phyloP scores from a whole-genome alignment of 164 flowering plant genomes.

The Vitis riparia region DNA sequence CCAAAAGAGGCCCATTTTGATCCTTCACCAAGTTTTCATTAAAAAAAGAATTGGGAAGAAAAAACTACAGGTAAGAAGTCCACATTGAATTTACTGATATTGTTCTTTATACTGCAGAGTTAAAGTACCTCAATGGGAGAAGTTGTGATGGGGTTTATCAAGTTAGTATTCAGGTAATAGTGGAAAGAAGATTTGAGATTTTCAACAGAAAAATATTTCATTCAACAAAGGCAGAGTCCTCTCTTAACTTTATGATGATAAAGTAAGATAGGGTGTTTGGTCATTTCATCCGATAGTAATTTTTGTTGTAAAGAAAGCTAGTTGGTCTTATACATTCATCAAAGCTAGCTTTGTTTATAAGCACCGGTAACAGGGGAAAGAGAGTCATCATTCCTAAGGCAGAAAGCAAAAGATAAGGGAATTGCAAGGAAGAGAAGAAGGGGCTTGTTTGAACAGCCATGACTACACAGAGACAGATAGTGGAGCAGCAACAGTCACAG shows the following conservation, averaged over 20 bases:
- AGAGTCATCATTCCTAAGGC: conserved; percentile 6
- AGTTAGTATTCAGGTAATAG: conserved; percentile 12
- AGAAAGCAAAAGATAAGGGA: conserved; percentile 7
- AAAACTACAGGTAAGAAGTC: background rate
- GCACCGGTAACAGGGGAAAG: conserved; percentile 34
- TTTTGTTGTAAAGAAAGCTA: conserved; percentile 26
- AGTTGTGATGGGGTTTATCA: conserved; percentile 3
- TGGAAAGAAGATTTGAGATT: conserved; percentile 2
- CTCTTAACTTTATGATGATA: conserved; percentile 21
- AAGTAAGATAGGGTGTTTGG: conserved; percentile 28
- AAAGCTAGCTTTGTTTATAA: conserved; percentile 33
- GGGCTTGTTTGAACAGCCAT: conserved; percentile 15
- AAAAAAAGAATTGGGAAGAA: background rate
- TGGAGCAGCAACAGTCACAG: conserved; percentile 41
- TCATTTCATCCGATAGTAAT: conserved; percentile 19
- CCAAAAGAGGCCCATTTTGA: conserved; percentile 21
- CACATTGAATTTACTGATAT: background rate
- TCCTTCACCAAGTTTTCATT: conserved; percentile 2
- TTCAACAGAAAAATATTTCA: conserved; percentile 5
- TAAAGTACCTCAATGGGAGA: background rate
- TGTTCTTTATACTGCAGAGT: background rate
- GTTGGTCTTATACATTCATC: conserved; percentile 27
- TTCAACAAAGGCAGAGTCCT: conserved; percentile 17
- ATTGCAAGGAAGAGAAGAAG: conserved; percentile 8
- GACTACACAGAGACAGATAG: conserved; percentile 38